Evolutionary conservation across 495 filamentous ascomycete species (phyloP).

Genomic region (Penicillium cinerascens): DNA sequence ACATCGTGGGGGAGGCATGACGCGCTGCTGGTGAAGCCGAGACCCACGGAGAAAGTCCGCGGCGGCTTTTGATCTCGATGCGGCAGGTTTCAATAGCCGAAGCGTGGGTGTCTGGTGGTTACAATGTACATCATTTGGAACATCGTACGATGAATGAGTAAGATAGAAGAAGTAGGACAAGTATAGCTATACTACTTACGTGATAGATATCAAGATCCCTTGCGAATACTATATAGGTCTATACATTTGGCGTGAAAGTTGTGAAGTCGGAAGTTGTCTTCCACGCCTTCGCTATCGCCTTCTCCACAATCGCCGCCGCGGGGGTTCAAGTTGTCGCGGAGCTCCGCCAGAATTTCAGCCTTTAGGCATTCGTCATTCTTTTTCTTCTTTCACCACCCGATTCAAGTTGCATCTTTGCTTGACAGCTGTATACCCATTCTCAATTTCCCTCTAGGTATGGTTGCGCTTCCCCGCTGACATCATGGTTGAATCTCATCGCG

Average conservation of each 20-base stretch:
- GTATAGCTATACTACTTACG: neutral
- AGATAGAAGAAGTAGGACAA: neutral
- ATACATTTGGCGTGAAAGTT: neutral
- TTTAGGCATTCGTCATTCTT: slow-evolving; percentile 1
- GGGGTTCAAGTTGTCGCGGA: neutral
- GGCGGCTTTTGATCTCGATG: slow-evolving; percentile 29
- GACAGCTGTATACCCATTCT: neutral
- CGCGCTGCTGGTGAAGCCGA: neutral
- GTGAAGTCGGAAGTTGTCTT: neutral
- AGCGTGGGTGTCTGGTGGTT: slow-evolving; percentile 6
- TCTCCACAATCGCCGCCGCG: slow-evolving; percentile 2
- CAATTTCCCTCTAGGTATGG: neutral
- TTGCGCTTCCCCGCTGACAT: neutral
- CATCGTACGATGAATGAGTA: neutral
- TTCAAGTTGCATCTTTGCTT: neutral
- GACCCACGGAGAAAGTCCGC: slow-evolving; percentile 30
- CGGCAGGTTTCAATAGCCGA: slow-evolving; percentile 31
- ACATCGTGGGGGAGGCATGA: slow-evolving; percentile 2
- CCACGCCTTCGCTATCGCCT: neutral
- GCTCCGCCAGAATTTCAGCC: slow-evolving; percentile 4
- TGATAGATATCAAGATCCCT: neutral
- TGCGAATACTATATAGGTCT: neutral
- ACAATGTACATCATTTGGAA: neutral
- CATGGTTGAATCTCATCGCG: slow-evolving; percentile 10
- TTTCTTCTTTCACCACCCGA: slow-evolving; percentile 3